These are phyloP conservation scores for Ajuga reptans DNA, from an alignment of 305 asterid genomes.

Conservation along the genomic window DNA sequence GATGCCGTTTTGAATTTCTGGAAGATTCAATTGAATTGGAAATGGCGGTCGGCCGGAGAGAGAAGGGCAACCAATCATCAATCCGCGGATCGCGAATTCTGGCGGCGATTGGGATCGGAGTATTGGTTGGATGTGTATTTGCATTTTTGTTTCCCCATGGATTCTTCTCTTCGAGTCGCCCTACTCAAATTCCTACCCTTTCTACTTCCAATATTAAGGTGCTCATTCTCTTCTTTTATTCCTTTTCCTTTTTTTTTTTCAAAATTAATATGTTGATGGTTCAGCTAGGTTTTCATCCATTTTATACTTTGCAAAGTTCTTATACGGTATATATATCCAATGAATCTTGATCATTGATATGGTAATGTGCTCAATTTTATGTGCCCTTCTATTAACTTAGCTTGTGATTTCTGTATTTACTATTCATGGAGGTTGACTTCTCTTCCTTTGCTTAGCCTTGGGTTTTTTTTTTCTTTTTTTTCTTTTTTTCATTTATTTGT, in stretches of 20 bases:
- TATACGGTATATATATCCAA: too few relatives aligned
- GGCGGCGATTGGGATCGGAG: constrained; percentile 62
- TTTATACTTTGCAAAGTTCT: neutral
- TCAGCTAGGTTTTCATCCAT: too few relatives aligned
- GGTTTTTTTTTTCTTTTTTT: neutral
- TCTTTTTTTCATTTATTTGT: neutral
- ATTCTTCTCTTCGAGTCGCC: constrained; percentile 38
- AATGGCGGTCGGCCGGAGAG: constrained; percentile 76
- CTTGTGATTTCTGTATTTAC: neutral
- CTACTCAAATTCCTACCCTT: constrained; percentile 26
- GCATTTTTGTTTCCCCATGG: constrained; percentile 77
- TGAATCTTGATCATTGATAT: too few relatives aligned
- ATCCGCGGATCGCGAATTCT: constrained; percentile 66
- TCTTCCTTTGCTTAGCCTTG: too few relatives aligned
- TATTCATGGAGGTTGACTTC: constrained; percentile 15
- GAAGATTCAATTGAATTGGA: neutral
- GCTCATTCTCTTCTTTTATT: too few relatives aligned
- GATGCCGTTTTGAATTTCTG: constrained; percentile 20
- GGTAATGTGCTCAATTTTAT: constrained; percentile 7
- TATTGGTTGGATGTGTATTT: constrained; percentile 59
- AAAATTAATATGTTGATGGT: too few relatives aligned
- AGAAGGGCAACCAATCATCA: constrained; percentile 39
- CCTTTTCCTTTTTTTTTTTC: too few relatives aligned
- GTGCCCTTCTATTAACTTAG: too few relatives aligned
- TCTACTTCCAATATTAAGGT: constrained; percentile 47